A percentile compares a stretch with the other conserved stretches of the same genome.
These are phyloP conservation scores for Phyllostachys edulis DNA, from an alignment of 176 grass and related monocot species.

Conservation along the genomic window DNA sequence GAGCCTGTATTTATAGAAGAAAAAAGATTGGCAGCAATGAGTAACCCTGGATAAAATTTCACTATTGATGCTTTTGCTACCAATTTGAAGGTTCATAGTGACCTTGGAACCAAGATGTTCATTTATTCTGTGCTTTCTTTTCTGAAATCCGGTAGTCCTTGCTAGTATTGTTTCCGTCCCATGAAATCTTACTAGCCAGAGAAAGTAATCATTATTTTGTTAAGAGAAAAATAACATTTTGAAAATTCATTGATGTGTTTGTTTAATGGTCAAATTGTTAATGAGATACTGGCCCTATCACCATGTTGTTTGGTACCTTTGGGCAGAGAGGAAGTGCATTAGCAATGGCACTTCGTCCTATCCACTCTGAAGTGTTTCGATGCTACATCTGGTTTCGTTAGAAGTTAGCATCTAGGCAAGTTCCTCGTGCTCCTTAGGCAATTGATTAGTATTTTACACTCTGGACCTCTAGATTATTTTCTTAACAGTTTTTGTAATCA, in stretches of 20 bases:
- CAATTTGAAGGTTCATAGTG: background rate
- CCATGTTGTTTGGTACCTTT: background rate
- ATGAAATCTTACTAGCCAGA: background rate
- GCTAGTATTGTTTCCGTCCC: background rate
- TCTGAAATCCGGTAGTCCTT: background rate
- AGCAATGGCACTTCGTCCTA: background rate
- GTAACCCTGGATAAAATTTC: background rate
- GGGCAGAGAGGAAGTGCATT: background rate
- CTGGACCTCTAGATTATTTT: background rate
- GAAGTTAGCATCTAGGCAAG: background rate
- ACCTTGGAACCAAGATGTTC: background rate
- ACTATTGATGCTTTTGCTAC: background rate
- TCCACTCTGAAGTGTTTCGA: background rate
- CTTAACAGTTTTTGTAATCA: constrained; percentile 26
- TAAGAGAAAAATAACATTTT: background rate
- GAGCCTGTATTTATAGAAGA: background rate
- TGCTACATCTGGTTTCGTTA: background rate
- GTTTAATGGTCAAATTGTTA: background rate
- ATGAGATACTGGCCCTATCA: background rate
- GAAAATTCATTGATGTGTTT: background rate
- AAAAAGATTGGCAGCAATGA: background rate
- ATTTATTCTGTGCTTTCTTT: background rate
- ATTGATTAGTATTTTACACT: background rate
- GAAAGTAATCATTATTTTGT: background rate
- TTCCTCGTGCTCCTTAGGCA: background rate